Evolutionary conservation across 495 filamentous ascomycete species (phyloP), one percentile per base, ranked within the genome.

Genomic region (Daldinia vernicosa): DNA sequence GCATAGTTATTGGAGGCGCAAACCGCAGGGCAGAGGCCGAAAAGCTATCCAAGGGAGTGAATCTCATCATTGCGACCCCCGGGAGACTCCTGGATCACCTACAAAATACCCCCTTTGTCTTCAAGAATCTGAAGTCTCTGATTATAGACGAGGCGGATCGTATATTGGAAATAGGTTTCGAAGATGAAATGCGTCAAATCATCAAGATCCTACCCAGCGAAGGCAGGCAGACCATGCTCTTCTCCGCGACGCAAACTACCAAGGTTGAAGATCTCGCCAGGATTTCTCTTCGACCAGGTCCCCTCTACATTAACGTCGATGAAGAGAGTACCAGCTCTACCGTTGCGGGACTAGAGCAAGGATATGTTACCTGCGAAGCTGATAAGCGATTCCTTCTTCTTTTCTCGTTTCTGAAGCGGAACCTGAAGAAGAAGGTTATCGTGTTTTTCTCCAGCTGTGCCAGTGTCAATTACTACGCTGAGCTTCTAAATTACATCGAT

Each of bases 161-260:
- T 52, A 98, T 98, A 66, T 83, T 99, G 32, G 95, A 99, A 82
- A 92, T 97, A 64, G 95, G 95, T 67, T 99, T 99, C 84, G 95
- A 99, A 76, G 96, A 98, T 74, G 95, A 99, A 79, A 97, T 97
- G 93, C 87, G 93, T 56, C 93, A 97, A 78, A 97, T 99, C 74
- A 88, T 98, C 77, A 97, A 97, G 83, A 96, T 99, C 58, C 84
- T 99, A 15, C 95, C 95, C 27, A 89, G 89, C 66, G 90, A 94
- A 37, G 91, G 95, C 63, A 85, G 96, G 40, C 95, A 99, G 76
- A 98, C 95, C 0, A 94, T 96, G 89, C 89, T 99, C 11, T 99
- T 99, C 85, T 97, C 93, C 24, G 95, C 95, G 9, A 99, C 95
- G 0, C 95, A 98, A 76, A 99, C 96, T 2, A 98, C 96, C 54